Evolutionary conservation across 2,329 filamentous ascomycete genomes (phyloP), one percentile per base, ranked within the genome.

Genomic region (Colletotrichum salicis): DNA sequence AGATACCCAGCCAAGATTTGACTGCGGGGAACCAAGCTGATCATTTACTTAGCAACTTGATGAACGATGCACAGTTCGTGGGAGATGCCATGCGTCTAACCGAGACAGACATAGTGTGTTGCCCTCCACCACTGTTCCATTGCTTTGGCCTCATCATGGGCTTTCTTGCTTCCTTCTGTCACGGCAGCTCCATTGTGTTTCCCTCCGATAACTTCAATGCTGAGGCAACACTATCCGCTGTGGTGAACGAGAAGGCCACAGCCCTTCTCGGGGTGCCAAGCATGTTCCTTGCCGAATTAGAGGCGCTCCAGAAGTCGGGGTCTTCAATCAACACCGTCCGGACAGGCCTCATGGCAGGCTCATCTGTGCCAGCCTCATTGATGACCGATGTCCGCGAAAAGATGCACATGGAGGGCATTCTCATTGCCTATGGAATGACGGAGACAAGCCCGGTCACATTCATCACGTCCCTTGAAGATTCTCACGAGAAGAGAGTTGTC

Each of bases 391-490:
- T 93, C 15, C 89, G 92, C 77, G 85, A 86, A 68, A 84, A 84
- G 1, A 82, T 93, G 15, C 91, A 92, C 71, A 79, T 93, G 60
- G 90, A 87, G 0, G 89, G 92, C 72, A 79, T 93, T 29, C 75
- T 84, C 1, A 85, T 82, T 72, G 85, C 81, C 68, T 87, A 86
- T 68, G 84, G 91, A 56, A 93, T 93, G 91, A 93, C 91, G 1
- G 91, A 93, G 78, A 93, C 91, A 0, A 83, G 80, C 45, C 87
- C 87, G 1, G 86, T 88, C 0, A 86, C 84, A 4, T 85, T 86
- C 10, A 93, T 93, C 90, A 93, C 91, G 0, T 88, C 89, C 1
- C 91, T 89, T 0, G 85, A 91, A 68, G 91, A 93, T 74, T 89
- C 90, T 0, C 80, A 92, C 4, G 86, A 89, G 37, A 92, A 91